phyloP scores from a whole-genome alignment of 192 early-diverging fungal genomes.

The Jimgerdemannia flammicorona region DNA sequence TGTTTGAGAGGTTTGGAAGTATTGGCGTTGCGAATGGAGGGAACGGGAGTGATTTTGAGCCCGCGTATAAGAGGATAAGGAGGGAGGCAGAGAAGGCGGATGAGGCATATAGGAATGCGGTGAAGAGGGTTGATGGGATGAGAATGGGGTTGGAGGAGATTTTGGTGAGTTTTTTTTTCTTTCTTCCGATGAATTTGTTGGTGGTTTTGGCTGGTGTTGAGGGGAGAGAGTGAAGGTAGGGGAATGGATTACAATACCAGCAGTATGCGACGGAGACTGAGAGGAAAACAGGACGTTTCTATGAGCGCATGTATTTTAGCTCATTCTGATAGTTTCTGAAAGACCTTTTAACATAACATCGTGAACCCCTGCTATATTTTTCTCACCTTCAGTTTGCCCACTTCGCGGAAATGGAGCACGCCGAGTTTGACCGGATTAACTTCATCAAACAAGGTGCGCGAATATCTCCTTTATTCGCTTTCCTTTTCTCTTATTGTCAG shows the following conservation, averaged over 20 bases:
- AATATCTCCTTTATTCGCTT: neutral
- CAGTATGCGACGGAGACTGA: too few species aligned
- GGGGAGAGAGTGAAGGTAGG: neutral
- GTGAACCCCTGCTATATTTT: neutral
- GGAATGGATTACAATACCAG: neutral
- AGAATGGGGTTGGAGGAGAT: constrained; percentile 67
- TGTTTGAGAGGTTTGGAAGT: constrained; percentile 10
- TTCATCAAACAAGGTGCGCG: constrained; percentile 44
- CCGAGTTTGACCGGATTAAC: constrained; percentile 44
- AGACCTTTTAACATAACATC: too few species aligned
- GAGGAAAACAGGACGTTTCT: too few species aligned
- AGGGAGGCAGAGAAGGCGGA: constrained; percentile 65
- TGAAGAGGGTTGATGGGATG: constrained; percentile 60
- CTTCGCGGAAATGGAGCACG: constrained; percentile 45
- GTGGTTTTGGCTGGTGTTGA: neutral
- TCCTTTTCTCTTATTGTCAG: neutral
- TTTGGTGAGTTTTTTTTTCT: constrained; percentile 34
- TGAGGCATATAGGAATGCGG: constrained; percentile 57
- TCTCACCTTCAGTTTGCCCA: constrained; percentile 39
- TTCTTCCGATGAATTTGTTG: neutral
- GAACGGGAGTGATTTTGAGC: neutral
- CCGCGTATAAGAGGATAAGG: constrained; percentile 45
- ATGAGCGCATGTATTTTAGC: too few species aligned
- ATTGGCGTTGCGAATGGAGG: neutral
- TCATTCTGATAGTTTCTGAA: too few species aligned